A percentile compares a stretch with the other conserved stretches of the same genome.
Conservation (phyloP, 2,329 filamentous ascomycete species). For the Dactylellina parvicollis region DNA sequence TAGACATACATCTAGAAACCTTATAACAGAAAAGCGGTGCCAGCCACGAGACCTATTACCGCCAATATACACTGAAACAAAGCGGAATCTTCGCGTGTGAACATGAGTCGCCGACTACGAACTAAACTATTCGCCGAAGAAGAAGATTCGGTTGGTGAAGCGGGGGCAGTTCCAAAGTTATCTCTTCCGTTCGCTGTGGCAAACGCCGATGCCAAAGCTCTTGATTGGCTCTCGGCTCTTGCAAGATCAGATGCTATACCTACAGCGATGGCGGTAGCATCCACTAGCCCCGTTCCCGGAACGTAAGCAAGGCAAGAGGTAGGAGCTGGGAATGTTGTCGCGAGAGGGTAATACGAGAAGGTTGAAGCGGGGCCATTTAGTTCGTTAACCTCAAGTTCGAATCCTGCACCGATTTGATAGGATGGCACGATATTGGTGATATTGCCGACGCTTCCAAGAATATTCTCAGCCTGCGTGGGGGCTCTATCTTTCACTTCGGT, state of each 20-base stretch:
- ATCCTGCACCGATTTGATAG: constrained; percentile 14
- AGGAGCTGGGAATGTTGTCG: constrained; percentile 3
- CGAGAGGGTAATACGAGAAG: neutral
- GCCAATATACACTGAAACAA: neutral
- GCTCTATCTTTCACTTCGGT: neutral
- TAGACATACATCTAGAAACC: neutral
- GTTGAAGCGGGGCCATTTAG: neutral
- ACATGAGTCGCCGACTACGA: neutral
- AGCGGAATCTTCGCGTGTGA: neutral
- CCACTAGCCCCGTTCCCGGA: neutral
- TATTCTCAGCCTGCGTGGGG: constrained; percentile 7
- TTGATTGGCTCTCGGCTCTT: constrained; percentile 7
- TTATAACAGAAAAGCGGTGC: neutral
- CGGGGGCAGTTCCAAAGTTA: neutral
- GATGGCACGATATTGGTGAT: constrained; percentile 10
- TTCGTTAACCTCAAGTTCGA: neutral
- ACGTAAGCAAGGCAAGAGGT: constrained; percentile 9
- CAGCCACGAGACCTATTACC: neutral
- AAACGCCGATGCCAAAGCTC: neutral
- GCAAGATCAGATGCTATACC: constrained; percentile 9
- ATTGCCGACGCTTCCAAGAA: constrained; percentile 8
- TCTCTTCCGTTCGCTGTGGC: constrained; percentile 3
- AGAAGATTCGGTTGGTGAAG: constrained; percentile 3
- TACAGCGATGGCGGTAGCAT: neutral
- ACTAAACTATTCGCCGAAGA: neutral